Evolutionary conservation across 768 basidiomycete species (phyloP), one percentile per base, ranked within the genome.

Genomic region (Xerocomellus dryophilus): DNA sequence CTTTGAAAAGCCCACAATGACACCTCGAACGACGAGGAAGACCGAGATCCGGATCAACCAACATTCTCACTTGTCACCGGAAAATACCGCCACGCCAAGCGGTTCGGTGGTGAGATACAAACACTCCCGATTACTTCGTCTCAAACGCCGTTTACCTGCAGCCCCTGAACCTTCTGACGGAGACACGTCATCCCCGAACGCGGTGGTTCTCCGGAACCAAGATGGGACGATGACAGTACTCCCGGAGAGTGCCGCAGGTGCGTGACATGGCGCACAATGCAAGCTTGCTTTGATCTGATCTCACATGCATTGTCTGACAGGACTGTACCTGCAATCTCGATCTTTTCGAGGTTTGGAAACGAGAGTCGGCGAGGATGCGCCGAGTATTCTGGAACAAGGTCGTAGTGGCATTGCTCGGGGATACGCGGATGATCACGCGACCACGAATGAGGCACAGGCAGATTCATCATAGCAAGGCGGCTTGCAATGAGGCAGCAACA

Each of bases 21-120:
- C 21, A 20, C 25, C 21, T 41, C 36, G 41, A 49, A 62, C 10
- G 72, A 68, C 21, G 71, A 65, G 12, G 69, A 73, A 15, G 79
- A 77, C 1, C 75, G 70, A 20, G 89, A 92, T 61, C 69, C 73
- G 5, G 91, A 93, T 56, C 77, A 75, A 51, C 94, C 94, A 0
- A 77, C 83, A 14, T 98, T 96, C 69, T 97, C 94, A 0, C 79
- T 94, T 2, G 72, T 89, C 3, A 93, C 89, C 0, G 96, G 96
- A 12, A 88, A 80, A 55, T 96, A 95, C 65, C 78, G 93, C 21
- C 84, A 90, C 27, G 78, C 84, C 15, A 88, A 84, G 65, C 81
- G 80, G 10, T 93, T 85, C 58, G 82, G 82, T 20, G 75, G 71
- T 65, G 61, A 61, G 63, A 34, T 12, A 17, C 40, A 23, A 17